phyloP scores from a whole-genome alignment of 805 yeast species.

The Candida montana region DNA sequence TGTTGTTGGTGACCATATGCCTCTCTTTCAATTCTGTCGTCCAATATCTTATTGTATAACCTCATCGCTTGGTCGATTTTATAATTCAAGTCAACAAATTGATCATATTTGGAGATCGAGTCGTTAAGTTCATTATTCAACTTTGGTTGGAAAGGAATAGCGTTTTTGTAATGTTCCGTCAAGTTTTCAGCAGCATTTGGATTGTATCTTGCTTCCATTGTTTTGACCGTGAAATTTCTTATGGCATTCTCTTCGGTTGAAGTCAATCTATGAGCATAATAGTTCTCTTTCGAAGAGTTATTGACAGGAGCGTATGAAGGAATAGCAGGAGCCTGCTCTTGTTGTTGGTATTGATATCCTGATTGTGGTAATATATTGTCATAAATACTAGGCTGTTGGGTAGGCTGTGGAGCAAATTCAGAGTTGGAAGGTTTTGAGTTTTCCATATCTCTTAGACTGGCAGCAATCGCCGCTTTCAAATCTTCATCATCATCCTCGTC shows the following conservation, averaged over 20 bases:
- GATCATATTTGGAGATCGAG: conserved; percentile 57
- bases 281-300: conserved; percentile 5
- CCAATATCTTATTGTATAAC: conserved; percentile 72
- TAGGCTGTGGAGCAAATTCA: conserved; percentile 3
- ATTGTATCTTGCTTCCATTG: conserved; percentile 34
- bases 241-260: conserved; percentile 66
- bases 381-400: conserved; percentile 15
- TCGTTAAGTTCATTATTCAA: conserved; percentile 54
- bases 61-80: conserved; percentile 72
- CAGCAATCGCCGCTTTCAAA: conserved; percentile 90
- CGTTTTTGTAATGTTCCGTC: conserved; percentile 52
- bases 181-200: conserved; percentile 40
- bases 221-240: conserved; percentile 60
- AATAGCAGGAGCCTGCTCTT: conserved; percentile 1
- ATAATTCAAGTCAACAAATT: conserved; percentile 65
- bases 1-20: conserved; percentile 7
- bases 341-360: conserved; percentile 4
- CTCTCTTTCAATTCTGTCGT: conserved; percentile 42
- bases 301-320: conserved; percentile 21
- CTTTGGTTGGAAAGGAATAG: conserved; percentile 63
- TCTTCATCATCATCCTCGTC: conserved; percentile 76
- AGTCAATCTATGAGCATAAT: conserved; percentile 25
- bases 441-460: conserved; percentile 74
- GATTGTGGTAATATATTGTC: conserved; percentile 17
- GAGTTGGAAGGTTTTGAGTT: conserved; percentile 13